Evolutionary conservation across 768 basidiomycete species (phyloP), one percentile per base, ranked within the genome.

Genomic region (Auriculariales sp.): DNA sequence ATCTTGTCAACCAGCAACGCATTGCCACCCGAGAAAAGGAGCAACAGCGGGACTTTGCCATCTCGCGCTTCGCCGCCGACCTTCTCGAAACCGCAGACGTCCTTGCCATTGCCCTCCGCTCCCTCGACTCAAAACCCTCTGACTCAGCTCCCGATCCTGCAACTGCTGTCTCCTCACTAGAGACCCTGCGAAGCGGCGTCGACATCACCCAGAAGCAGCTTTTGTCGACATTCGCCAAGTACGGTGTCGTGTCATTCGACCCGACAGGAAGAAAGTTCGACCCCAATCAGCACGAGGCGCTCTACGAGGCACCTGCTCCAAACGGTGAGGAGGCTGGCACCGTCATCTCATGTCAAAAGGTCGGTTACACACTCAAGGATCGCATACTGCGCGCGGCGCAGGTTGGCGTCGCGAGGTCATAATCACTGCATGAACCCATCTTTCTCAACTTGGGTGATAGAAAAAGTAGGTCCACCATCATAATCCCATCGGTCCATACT

Each of bases 1-100:
- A 99, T 68, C 92, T 91, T 66, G 69, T 94, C 36, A 99, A 98
- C 65, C 73, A 95, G 36, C 91, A 93, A 62, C 85, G 92, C 49
- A 90, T 92, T 59, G 76, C 91, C 49, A 81, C 82, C 27, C 77
- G 85, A 53, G 95, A 98, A 68, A 90, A 86, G 70, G 81, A 86
- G 61, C 88, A 92, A 64, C 86, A 90, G 28, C 79, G 81, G 52
- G 90, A 95, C 65, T 97, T 84, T 66, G 93, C 92, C 52, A 93
- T 99, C 62, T 74, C 84, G 44, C 78, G 78, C 31, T 97, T 99
- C 63, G 94, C 95, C 9, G 68, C 71, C n/a, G 86, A 91, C 69
- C 74, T 92, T 49, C 78, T 92, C 42, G 83, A 89, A 57, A 90
- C 86, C 27, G 84, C 89, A 55, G 95, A 98, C 61, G 88, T 95